These are phyloP conservation scores for Euphorbia lathyris DNA, from an alignment of 345 rosid genomes.

Conservation along the genomic window DNA sequence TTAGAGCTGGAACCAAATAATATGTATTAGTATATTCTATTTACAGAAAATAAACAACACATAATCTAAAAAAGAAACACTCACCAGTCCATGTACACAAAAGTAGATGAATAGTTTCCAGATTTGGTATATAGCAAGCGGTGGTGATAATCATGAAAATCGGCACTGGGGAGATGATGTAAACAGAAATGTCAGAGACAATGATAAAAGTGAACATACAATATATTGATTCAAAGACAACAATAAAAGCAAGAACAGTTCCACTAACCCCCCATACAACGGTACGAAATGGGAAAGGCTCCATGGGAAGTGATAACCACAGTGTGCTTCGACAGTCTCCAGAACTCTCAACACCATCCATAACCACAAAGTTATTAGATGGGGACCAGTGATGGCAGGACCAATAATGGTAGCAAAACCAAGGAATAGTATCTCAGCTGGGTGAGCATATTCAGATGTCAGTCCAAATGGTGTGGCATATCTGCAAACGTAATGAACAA, in stretches of 20 bases:
- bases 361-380: constrained; percentile 83
- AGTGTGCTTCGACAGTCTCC: constrained; percentile 98
- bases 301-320: constrained; percentile 99
- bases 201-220: constrained; percentile 7
- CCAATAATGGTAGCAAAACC: constrained; percentile 95
- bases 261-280: constrained; percentile 90
- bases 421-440: constrained; percentile 88
- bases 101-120: constrained; percentile 94
- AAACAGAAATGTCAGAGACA: constrained; percentile 10
- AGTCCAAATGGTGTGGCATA: constrained; percentile 98
- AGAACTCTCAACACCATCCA: constrained; percentile 92
- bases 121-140: constrained; percentile 94
- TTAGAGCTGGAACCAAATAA: not conserved
- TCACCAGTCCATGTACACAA: constrained; percentile 96
- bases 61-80: constrained; percentile 18
- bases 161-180: constrained; percentile 56
- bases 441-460: constrained; percentile 97
- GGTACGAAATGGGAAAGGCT: constrained; percentile 89
- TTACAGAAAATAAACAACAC: not conserved
- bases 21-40: constrained; percentile 1
- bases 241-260: constrained; percentile 1
- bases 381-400: constrained; percentile 97
- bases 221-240: not conserved
- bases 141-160: constrained; percentile 98
- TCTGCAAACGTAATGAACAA: constrained; percentile 36